Base-by-base conservation (phyloP, 2,329 filamentous ascomycete genomes). In the Botrytis squamosa region DNA sequence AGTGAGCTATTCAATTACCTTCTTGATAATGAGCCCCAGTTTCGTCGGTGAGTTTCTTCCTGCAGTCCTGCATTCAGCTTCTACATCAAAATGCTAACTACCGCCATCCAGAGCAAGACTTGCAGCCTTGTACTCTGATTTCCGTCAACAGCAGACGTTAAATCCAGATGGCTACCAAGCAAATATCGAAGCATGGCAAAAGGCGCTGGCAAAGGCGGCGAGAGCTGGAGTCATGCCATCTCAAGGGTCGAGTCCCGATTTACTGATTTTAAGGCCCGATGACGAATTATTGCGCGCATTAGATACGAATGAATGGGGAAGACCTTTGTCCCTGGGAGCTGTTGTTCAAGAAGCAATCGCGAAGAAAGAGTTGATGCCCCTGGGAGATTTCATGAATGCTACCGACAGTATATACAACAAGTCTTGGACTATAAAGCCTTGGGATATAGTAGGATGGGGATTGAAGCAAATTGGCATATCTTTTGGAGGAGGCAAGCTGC, bases 91-190 rank as follows among this genome's bases (percentile, higher is more conserved):
- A 67, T 55, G 66, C 59, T 68, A 36, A 74, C 46, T 33, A 44
- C 16, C 67, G 63, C 25, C 55, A 59, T 14, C 77, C 63, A 94
- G 91, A 84, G 88, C 91, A 76, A 92, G 94, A 68, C 87, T 97
- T 20, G 91, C 93, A 20, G 95, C 94, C 8, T 89, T 97, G 64
- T 97, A 97, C 84, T 95, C 94, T 66, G 94, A 97, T 82, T 97
- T 97, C 80, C 86, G 89, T 55, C 83, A 89, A 8, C 93, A 95
- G 77, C 88, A 88, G 78, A 89, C 88, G 57, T 89, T 92, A 36
- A 97, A 97, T 80, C 93, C 94, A 1, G 93, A 97, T 81, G 94
- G 93, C 79, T 97, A 94, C 84, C 84, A 86, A 33, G 93, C 94
- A 62, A 97, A 97, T 81, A 85, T 93, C 60, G 84, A 87, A 10